Base-by-base conservation (phyloP, 345 rosid species). In the Hypericum perforatum region DNA sequence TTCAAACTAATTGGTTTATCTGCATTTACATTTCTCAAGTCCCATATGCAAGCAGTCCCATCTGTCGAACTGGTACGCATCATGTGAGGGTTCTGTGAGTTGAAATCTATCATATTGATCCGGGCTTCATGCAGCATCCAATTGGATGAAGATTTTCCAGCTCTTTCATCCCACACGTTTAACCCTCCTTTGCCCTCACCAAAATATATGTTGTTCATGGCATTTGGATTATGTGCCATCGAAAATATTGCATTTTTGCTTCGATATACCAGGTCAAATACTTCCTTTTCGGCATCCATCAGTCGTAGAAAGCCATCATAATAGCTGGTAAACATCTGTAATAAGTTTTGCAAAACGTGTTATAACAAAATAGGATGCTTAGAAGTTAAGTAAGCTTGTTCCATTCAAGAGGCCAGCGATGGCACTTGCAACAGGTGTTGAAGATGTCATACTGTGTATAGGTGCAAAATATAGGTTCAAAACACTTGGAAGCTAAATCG, bases 1-100 rank as follows among this genome's bases (percentile, higher is more conserved):
- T 53, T 61, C 62, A 82, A 61, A 43, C 72, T 54, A 57, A 69
- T 56, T 8, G 75, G 77, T 53, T 72, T 70, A 29, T 54, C 41
- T 3, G 72, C 46, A 47, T 61, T 58, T 64, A 80, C 71, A 49
- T 64, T 61, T 67, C 91, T 85, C 71, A 88, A 68, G 57, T 92
- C 98, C 98, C 98, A 91, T 16, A 91, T 69, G 47, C 82, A 71
- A 59, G 84, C 95, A 51, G 88, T 78, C 15, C 81, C 77, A 69
- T 92, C 94, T 1, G 79, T 57, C 55, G 96, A 92, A 66, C 95
- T 78, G 44, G 95, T 88, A 32, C 73, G 88, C 88, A 92, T 81
- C 45, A 78, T 65, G 52, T 72, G 59, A 10, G 82, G 74, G 52
- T 85, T 73, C 45, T 52, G 82, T 7, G 77, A 60, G 68, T 74